Conservation (phyloP, 768 basidiomycete species). For the Lyophyllum atratum region DNA sequence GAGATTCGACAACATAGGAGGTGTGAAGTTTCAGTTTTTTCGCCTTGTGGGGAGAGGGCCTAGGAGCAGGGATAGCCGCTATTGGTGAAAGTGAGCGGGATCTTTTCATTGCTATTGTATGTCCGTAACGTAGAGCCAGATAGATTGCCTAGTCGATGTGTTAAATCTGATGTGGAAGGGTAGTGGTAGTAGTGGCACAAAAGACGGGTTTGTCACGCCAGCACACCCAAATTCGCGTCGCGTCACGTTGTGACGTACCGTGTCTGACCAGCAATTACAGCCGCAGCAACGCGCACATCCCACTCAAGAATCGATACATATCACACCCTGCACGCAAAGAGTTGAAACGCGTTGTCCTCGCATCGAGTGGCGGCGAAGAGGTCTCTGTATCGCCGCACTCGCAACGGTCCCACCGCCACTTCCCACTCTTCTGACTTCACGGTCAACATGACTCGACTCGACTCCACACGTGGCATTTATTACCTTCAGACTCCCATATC, state of each 20-base stretch:
- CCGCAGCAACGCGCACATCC: background rate
- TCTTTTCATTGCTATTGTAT: conserved; percentile 5
- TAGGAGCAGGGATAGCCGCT: background rate
- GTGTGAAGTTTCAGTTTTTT: conserved; percentile 56
- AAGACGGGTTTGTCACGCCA: background rate
- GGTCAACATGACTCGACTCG: background rate
- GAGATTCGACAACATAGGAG: conserved; percentile 41
- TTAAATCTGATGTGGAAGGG: background rate
- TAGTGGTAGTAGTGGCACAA: background rate
- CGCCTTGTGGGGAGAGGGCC: conserved; percentile 20
- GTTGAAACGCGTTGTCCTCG: background rate
- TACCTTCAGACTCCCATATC: background rate
- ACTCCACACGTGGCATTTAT: background rate
- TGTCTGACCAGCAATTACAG: background rate
- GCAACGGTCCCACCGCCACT: background rate
- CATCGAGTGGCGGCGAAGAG: background rate
- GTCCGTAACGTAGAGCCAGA: background rate
- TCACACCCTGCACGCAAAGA: background rate
- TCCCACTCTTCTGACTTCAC: background rate
- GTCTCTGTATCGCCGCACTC: background rate
- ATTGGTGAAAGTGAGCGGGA: conserved; percentile 7
- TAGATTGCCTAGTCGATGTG: background rate
- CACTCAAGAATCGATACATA: background rate
- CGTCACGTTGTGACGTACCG: conserved; percentile 21
- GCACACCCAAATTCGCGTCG: conserved; percentile 11